These are phyloP conservation scores for Leptomonas seymouri DNA, from an alignment of 208 protist species.

Conservation along the genomic window DNA sequence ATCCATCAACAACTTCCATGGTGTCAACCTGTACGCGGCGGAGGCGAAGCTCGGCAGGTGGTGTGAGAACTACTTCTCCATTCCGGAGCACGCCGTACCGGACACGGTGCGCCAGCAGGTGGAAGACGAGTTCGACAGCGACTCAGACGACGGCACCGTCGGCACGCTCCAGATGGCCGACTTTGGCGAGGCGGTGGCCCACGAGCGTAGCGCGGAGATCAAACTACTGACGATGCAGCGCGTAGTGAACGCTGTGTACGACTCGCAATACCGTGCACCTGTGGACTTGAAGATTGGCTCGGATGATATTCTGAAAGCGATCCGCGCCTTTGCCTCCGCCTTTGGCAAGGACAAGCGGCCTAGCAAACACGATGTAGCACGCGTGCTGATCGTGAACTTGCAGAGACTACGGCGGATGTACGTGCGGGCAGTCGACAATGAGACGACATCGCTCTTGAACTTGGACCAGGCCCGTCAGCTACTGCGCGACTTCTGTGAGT, in stretches of 20 bases:
- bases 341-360: constrained; percentile 53
- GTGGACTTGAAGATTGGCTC: constrained; percentile 80
- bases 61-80: constrained; percentile 52
- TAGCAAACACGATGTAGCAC: constrained; percentile 73
- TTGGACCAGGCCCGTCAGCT: constrained; percentile 44
- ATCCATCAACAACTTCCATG: constrained; percentile 2
- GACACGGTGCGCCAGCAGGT: constrained; percentile 18
- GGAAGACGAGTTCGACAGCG: constrained; percentile 56
- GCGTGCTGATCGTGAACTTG: constrained; percentile 76
- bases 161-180: constrained; percentile 34
- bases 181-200: constrained; percentile 78
- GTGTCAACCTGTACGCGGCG: constrained; percentile 36
- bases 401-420: constrained; percentile 77
- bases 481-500: constrained; percentile 85
- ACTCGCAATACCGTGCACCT: constrained; percentile 62
- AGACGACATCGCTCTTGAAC: constrained; percentile 45
- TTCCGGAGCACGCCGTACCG: constrained; percentile 29
- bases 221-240: constrained; percentile 69
- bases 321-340: constrained; percentile 50
- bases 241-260: constrained; percentile 84
- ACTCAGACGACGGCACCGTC: constrained; percentile 36
- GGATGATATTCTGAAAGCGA: constrained; percentile 63
- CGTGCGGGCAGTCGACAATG: constrained; percentile 45
- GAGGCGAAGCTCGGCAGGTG: constrained; percentile 47
- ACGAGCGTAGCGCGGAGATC: constrained; percentile 81